Percentiles rank a stretch among this genome's conserved stretches.
These are phyloP conservation scores for Beauveria sp. DNA, from an alignment of 2,329 filamentous ascomycete species.

Conservation along the genomic window DNA sequence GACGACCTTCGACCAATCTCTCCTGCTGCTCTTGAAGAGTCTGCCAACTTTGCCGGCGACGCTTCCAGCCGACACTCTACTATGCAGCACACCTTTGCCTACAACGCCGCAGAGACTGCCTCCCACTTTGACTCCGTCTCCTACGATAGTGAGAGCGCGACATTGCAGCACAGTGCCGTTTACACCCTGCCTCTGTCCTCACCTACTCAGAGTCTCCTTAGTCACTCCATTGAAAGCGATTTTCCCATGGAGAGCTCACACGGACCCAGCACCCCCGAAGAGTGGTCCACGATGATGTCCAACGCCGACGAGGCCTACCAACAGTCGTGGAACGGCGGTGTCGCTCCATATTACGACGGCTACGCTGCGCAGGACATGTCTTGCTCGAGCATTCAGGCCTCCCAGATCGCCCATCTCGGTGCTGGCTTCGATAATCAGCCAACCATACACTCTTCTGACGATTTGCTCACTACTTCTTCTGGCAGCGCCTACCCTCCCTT, in stretches of 20 bases:
- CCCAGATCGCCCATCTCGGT: constrained; percentile 8
- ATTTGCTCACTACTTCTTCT: background rate
- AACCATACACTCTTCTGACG: background rate
- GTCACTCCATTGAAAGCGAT: constrained; percentile 33
- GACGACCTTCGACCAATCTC: constrained; percentile 8
- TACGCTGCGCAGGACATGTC: constrained; percentile 9
- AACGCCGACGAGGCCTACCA: constrained; percentile 13
- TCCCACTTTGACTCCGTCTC: constrained; percentile 5
- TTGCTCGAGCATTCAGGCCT: constrained; percentile 4
- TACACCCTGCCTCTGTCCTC: constrained; percentile 31
- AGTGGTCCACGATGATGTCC: constrained; percentile 25
- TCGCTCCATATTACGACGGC: constrained; percentile 9
- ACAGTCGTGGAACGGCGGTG: constrained; percentile 6
- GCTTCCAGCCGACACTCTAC: constrained; percentile 34
- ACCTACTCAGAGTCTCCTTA: constrained; percentile 28
- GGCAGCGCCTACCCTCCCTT: constrained; percentile 10
- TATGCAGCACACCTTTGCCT: constrained; percentile 11
- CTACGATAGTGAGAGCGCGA: constrained; percentile 14
- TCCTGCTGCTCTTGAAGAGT: constrained; percentile 15
- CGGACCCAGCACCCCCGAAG: constrained; percentile 31
- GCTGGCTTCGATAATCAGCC: constrained; percentile 7
- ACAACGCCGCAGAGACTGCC: constrained; percentile 12
- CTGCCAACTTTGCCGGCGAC: constrained; percentile 37
- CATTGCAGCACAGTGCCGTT: constrained; percentile 25
- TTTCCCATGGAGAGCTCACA: constrained; percentile 21